A percentile compares a stretch with the other conserved stretches of the same genome.
phyloP scores from a whole-genome alignment of 371 early-diverging fungal species.

The Mortierella polycephala region DNA sequence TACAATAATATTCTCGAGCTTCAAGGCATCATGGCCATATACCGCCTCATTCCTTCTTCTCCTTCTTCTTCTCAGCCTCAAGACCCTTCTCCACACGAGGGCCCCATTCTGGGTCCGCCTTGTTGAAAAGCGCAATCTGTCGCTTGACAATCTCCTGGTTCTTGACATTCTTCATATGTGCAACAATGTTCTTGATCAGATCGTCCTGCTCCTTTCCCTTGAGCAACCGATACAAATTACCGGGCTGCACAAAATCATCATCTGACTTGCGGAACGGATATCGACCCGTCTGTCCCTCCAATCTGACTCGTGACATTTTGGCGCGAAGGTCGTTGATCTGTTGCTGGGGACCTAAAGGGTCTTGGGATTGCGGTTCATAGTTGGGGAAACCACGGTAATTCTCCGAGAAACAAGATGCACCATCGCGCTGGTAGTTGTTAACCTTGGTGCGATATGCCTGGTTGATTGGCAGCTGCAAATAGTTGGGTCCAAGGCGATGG shows the following conservation, averaged over 20 bases:
- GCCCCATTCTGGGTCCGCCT: slow-evolving; percentile 70
- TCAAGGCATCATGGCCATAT: no score
- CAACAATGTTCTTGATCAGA: slow-evolving; percentile 61
- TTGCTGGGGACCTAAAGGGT: slow-evolving; percentile 59
- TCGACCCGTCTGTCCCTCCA: slow-evolving; percentile 66
- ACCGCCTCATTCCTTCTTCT: background rate
- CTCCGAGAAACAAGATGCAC: slow-evolving; percentile 59
- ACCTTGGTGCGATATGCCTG: slow-evolving; percentile 61
- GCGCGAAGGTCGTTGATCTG: slow-evolving; percentile 35
- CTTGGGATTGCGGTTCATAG: slow-evolving; percentile 73
- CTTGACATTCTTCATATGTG: slow-evolving; percentile 60
- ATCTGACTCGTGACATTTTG: slow-evolving; percentile 15
- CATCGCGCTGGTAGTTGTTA: slow-evolving; percentile 78
- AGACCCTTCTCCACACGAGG: slow-evolving; percentile 66
- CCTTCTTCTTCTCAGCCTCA: slow-evolving; percentile 8
- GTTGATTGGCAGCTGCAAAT: slow-evolving; percentile 81
- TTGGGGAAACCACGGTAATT: slow-evolving; percentile 64
- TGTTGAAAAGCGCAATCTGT: slow-evolving; percentile 66
- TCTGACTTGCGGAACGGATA: slow-evolving; percentile 64
- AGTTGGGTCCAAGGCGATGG: slow-evolving; percentile 82
- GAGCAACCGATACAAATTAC: slow-evolving; percentile 61
- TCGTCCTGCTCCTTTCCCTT: slow-evolving; percentile 60
- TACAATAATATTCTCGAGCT: no score
- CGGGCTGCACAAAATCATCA: slow-evolving; percentile 68
- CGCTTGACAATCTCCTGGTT: slow-evolving; percentile 64